Percentiles rank a stretch among this genome's conserved stretches.
Conservation (phyloP, 129 eudicot genomes). For the Flaveria bidentis region DNA sequence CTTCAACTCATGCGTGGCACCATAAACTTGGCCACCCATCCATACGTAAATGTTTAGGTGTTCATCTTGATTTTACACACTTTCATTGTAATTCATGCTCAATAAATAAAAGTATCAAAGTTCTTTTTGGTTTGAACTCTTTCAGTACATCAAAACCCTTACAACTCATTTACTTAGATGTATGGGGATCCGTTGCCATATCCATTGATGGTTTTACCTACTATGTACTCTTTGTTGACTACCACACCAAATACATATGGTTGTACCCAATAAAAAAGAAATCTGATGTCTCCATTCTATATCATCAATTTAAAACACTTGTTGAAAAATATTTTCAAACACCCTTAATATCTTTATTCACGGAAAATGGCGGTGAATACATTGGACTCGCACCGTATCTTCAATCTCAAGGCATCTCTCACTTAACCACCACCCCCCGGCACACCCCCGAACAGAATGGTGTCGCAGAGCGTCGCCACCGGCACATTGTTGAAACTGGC, state of each 20-base stretch:
- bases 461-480: not conserved
- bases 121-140: not conserved
- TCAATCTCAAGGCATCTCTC: too few relatives aligned
- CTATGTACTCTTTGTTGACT: too few relatives aligned
- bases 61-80: not conserved
- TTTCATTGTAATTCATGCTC: not conserved
- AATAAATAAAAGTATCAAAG: not conserved
- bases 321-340: too few relatives aligned
- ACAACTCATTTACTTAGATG: not conserved
- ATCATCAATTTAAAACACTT: too few relatives aligned
- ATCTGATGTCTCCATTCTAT: not conserved
- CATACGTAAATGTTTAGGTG: not conserved
- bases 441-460: slow-evolving; percentile 9
- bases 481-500: not conserved
- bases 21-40: not conserved
- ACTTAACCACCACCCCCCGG: too few relatives aligned
- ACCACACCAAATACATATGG: not conserved
- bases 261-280: not conserved
- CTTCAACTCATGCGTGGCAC: not conserved
- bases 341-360: too few relatives aligned
- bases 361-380: too few relatives aligned
- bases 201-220: not conserved
- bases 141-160: not conserved
- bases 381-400: too few relatives aligned
- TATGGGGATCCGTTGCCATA: not conserved